Evolutionary conservation across 257 asterid species (phyloP).

Genomic region (Scutellaria galericulata): DNA sequence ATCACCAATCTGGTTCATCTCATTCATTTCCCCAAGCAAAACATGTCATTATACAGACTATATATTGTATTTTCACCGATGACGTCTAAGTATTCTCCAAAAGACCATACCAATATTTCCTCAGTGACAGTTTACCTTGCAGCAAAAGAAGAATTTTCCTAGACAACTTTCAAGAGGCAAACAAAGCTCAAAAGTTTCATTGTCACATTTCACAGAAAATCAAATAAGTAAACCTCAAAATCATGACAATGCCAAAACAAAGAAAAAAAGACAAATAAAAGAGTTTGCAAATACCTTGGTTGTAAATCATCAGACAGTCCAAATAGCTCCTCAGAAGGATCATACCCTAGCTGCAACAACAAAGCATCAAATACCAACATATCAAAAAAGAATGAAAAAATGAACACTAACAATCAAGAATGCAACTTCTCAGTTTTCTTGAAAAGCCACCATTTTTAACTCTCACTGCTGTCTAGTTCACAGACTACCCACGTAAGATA

Average conservation of each 20-base stretch:
- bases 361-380: slow-evolving; percentile 13
- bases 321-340: slow-evolving; percentile 85
- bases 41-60: not conserved
- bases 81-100: not conserved
- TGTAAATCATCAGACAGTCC: slow-evolving; percentile 72
- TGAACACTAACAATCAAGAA: slow-evolving; percentile 24
- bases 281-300: slow-evolving; percentile 60
- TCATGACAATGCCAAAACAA: slow-evolving; percentile 17
- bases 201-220: not conserved
- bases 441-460: not conserved
- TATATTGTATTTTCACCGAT: not conserved
- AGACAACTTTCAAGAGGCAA: slow-evolving; percentile 18
- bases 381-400: slow-evolving; percentile 10
- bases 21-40: slow-evolving; percentile 3
- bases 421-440: not conserved
- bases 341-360: slow-evolving; percentile 67
- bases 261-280: not conserved
- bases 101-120: not conserved
- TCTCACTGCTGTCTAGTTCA: not conserved
- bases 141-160: slow-evolving; percentile 4
- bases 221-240: not conserved
- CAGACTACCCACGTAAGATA: too few relatives aligned
- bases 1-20: slow-evolving; percentile 12
- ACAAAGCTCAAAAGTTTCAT: not conserved
- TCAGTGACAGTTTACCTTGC: not conserved